These are phyloP conservation scores for Myriangium duriaei DNA, from an alignment of 2,329 filamentous ascomycete species.

Conservation along the genomic window DNA sequence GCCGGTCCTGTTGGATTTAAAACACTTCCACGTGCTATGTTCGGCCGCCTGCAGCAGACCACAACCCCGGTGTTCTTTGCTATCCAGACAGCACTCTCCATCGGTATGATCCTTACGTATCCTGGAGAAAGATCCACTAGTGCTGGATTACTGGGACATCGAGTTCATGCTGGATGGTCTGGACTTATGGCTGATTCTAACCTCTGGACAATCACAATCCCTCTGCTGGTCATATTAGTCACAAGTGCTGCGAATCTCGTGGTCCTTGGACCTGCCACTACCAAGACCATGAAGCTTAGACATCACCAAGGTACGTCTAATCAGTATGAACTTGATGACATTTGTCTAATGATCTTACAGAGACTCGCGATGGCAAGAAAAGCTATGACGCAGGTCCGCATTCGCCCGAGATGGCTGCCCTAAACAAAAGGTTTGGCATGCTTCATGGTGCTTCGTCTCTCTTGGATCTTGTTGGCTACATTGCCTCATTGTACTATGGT, in stretches of 20 bases:
- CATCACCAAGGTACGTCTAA: slow-evolving; percentile 58
- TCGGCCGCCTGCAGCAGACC: slow-evolving; percentile 65
- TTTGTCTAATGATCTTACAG: slow-evolving; percentile 27
- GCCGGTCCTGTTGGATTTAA: slow-evolving; percentile 63
- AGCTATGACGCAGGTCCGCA: slow-evolving; percentile 69
- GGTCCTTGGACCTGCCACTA: slow-evolving; percentile 63
- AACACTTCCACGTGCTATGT: slow-evolving; percentile 64
- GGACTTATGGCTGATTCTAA: slow-evolving; percentile 46
- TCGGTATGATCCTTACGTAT: slow-evolving; percentile 66
- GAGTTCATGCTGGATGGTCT: slow-evolving; percentile 17
- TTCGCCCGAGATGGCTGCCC: slow-evolving; percentile 66
- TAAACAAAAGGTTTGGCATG: slow-evolving; percentile 68
- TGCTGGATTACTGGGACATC: slow-evolving; percentile 14
- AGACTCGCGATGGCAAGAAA: slow-evolving; percentile 80
- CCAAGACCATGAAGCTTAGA: slow-evolving; percentile 59
- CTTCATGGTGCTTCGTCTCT: slow-evolving; percentile 73
- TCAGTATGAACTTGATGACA: neutral
- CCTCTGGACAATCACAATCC: slow-evolving; percentile 51
- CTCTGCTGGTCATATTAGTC: slow-evolving; percentile 57
- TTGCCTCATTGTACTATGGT: slow-evolving; percentile 65
- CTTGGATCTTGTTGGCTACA: slow-evolving; percentile 60
- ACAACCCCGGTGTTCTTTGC: slow-evolving; percentile 84
- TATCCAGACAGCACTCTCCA: slow-evolving; percentile 64
- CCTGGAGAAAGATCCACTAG: slow-evolving; percentile 42
- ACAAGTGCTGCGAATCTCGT: slow-evolving; percentile 58